Base-by-base conservation (phyloP, 2,329 filamentous ascomycete genomes). In the Phaeosphaeria sp. region DNA sequence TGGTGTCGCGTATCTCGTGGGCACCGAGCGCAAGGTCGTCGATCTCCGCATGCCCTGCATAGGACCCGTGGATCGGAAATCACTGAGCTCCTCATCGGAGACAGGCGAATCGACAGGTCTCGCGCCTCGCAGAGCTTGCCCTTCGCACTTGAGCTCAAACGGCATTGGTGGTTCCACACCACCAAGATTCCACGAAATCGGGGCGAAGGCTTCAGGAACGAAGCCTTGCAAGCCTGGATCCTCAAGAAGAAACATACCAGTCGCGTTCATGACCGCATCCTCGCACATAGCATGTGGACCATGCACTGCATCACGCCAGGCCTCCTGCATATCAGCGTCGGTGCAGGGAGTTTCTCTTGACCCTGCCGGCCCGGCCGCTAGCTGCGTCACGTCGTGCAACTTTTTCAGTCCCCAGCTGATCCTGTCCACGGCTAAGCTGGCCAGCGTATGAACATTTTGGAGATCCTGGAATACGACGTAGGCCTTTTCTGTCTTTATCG, bases 191-290 rank as follows among this genome's bases (percentile, higher is more conserved):
- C 75, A 78, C 15, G 54, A 64, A 22, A 76, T 67, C 21, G 76
- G 77, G 25, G 68, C 59, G 52, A 76, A 78, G 10, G 58, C 59
- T 57, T 77, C 74, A 4, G 66, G 62, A 18, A 67, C 60, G 54
- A 75, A 72, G 21, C 68, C 67, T 50, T 82, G 80, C 30, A 82
- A 64, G 7, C 79, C 79, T 15, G 75, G 68, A 55, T 82, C 81
- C 62, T 83, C 81, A 25, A 82, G 74, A 0, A 82, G 69, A 41
- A 80, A 70, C 80, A 82, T 82, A 5, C 80, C 79, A 2, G 78
- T 80, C 50, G 78, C 77, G 17, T 79, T 78, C 81, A 82, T 83
- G 15, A 82, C 78, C 0, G 74, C 71, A 46, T 81, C 78, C 20
- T 50, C 47, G 17, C 58, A 68, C 56, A 64, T 67, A 52, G 33